Percentiles rank a stretch among this genome's conserved stretches.
These are phyloP conservation scores for Cotoneaster glaucophyllus DNA, from an alignment of 306 rosid genomes.

Conservation along the genomic window DNA sequence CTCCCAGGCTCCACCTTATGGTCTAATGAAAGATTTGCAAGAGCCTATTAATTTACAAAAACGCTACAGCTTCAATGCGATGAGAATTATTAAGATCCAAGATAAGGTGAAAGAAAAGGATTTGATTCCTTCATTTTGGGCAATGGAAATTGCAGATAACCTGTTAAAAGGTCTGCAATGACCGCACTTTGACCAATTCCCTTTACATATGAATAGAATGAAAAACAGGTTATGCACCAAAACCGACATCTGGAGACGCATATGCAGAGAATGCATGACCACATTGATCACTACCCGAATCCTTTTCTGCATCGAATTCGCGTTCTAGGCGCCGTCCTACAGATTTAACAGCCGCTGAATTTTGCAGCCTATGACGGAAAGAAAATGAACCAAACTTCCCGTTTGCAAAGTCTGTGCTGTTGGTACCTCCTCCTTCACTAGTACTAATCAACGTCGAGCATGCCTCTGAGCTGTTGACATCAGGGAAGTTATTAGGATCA, in stretches of 20 bases:
- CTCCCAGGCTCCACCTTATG: no score
- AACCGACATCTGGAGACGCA: not conserved
- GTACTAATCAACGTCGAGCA: not conserved
- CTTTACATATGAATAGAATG: no score
- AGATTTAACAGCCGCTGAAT: conserved; percentile 13
- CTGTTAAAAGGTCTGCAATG: no score
- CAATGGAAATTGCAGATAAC: no score
- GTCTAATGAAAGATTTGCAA: no score
- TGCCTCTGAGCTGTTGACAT: conserved; percentile 1
- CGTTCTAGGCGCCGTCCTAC: conserved; percentile 24
- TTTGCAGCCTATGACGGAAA: not conserved
- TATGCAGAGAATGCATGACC: not conserved
- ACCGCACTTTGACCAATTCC: no score
- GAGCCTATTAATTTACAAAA: no score
- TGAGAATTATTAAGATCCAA: not conserved
- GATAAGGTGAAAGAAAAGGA: not conserved
- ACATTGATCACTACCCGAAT: conserved; percentile 1
- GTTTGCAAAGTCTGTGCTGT: conserved; percentile 1
- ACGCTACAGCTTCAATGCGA: no score
- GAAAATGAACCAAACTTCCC: not conserved
- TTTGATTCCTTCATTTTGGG: not conserved
- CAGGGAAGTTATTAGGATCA: conserved; percentile 1
- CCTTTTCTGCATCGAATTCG: conserved; percentile 18
- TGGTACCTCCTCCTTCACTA: not conserved
- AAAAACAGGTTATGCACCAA: not conserved